These are phyloP conservation scores for Agaricus subrufescens DNA, from an alignment of 768 basidiomycete species.

Conservation along the genomic window DNA sequence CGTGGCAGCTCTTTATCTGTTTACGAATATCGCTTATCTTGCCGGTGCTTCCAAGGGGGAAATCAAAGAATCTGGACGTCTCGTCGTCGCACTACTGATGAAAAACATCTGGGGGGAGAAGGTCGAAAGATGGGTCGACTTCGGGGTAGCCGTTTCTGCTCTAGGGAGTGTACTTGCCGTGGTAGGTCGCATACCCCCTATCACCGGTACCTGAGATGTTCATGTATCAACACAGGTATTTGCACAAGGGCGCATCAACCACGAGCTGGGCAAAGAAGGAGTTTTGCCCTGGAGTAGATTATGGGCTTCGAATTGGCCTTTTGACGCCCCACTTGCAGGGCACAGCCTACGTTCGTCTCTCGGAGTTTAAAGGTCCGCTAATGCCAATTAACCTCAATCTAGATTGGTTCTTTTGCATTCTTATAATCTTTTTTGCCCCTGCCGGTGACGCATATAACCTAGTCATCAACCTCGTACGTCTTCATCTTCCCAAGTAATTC, in stretches of 20 bases:
- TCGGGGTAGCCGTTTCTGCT: conserved; percentile 41
- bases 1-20: conserved; percentile 44
- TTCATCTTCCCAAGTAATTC: neutral
- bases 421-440: conserved; percentile 32
- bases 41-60: conserved; percentile 52
- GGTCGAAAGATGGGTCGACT: conserved; percentile 29
- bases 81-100: conserved; percentile 54
- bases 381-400: neutral
- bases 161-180: conserved; percentile 50
- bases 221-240: conserved; percentile 10
- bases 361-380: neutral
- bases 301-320: conserved; percentile 54
- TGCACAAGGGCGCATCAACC: conserved; percentile 36
- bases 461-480: conserved; percentile 42
- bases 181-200: conserved; percentile 11
- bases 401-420: conserved; percentile 25
- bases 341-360: conserved; percentile 40
- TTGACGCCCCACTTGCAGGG: conserved; percentile 49
- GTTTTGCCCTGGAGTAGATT: conserved; percentile 49
- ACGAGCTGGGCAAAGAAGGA: conserved; percentile 54
- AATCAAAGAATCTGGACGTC: conserved; percentile 44
- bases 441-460: conserved; percentile 62
- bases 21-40: conserved; percentile 55
- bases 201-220: neutral
- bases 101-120: conserved; percentile 45